Evolutionary conservation across 1,139 yeast species (phyloP).

Genomic region (Suhomyces atakaporum): DNA sequence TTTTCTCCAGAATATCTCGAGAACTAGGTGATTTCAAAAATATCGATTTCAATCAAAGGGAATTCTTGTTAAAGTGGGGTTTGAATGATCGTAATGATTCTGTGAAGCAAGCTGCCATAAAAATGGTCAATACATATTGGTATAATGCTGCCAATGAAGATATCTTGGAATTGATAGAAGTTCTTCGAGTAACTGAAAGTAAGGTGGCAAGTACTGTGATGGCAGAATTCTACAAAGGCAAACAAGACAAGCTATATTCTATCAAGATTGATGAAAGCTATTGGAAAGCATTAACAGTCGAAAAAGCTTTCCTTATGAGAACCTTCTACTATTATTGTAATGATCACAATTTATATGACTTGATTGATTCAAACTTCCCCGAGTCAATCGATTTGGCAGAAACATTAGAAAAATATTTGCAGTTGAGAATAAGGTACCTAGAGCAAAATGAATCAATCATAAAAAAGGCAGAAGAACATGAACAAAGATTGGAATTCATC

Average conservation of each 20-base stretch:
- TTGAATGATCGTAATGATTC: constrained; percentile 77
- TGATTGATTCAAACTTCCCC: constrained; percentile 73
- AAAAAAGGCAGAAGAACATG: constrained; percentile 15
- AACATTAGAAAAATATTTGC: constrained; percentile 54
- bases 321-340: constrained; percentile 67
- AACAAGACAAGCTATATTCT: constrained; percentile 61
- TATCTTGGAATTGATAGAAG: constrained; percentile 67
- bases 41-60: constrained; percentile 62
- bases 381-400: constrained; percentile 75
- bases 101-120: constrained; percentile 72
- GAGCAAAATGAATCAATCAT: constrained; percentile 31
- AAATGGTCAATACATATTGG: constrained; percentile 75
- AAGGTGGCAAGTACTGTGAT: constrained; percentile 69
- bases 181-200: constrained; percentile 67
- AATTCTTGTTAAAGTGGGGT: constrained; percentile 77
- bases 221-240: constrained; percentile 57
- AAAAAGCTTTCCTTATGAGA: constrained; percentile 71
- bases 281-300: constrained; percentile 75
- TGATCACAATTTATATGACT: constrained; percentile 51
- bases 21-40: constrained; percentile 68
- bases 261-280: constrained; percentile 59
- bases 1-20: constrained; percentile 68
- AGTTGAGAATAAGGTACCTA: constrained; percentile 41
- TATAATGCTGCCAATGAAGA: constrained; percentile 68
- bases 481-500: constrained; percentile 15